These are phyloP conservation scores for Alternaria consortialis DNA, from an alignment of 2,329 filamentous ascomycete genomes.

Conservation along the genomic window DNA sequence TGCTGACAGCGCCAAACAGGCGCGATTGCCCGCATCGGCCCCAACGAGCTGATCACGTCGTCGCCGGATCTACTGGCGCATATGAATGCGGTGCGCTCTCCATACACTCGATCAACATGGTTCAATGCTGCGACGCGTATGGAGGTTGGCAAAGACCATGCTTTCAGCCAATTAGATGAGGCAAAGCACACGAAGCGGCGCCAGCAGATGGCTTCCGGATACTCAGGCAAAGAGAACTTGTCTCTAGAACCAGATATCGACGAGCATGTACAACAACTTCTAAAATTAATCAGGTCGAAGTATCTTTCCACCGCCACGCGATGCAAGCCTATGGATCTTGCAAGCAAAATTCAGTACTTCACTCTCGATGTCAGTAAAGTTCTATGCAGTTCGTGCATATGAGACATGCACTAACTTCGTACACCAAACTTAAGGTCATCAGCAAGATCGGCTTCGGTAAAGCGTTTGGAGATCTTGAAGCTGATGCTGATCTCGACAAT, in stretches of 20 bases:
- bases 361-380: constrained; percentile 58
- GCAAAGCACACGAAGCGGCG: constrained; percentile 52
- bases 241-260: constrained; percentile 61
- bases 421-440: constrained; percentile 41
- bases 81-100: constrained; percentile 52
- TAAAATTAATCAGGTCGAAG: constrained; percentile 58
- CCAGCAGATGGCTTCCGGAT: constrained; percentile 61
- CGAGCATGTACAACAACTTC: constrained; percentile 54
- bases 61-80: constrained; percentile 57
- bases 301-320: constrained; percentile 41
- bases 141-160: constrained; percentile 60
- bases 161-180: constrained; percentile 61
- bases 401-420: too few relatives aligned
- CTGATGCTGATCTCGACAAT: constrained; percentile 57
- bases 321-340: constrained; percentile 54
- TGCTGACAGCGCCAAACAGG: constrained; percentile 31
- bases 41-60: constrained; percentile 58
- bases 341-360: constrained; percentile 60
- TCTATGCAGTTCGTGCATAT: too few relatives aligned
- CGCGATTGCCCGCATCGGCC: constrained; percentile 55
- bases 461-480: constrained; percentile 59
- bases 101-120: constrained; percentile 50
- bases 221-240: constrained; percentile 62
- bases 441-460: constrained; percentile 61
- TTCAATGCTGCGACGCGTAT: constrained; percentile 52